Percentiles rank a stretch among this genome's conserved stretches.
Conservation (phyloP, 176 grass and related monocot species). For the Alopecurus myosuroides region DNA sequence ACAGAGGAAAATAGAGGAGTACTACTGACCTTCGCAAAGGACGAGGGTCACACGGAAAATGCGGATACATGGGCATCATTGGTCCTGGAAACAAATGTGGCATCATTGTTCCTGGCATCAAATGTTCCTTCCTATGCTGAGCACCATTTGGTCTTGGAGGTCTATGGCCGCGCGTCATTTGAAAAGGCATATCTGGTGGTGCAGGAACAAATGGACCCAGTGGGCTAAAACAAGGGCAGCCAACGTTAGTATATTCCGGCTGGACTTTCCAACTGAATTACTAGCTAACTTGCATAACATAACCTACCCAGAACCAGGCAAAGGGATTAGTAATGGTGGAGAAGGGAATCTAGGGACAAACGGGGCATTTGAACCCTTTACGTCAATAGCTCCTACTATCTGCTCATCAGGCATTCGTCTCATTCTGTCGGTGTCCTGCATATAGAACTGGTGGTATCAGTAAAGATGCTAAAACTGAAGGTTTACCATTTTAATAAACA, state of each 20-base stretch:
- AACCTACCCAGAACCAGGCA: constrained; percentile 76
- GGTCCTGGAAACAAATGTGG: constrained; percentile 28
- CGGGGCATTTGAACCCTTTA: constrained; percentile 27
- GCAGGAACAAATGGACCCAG: constrained; percentile 86
- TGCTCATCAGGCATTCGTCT: constrained; percentile 38
- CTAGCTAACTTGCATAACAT: not conserved
- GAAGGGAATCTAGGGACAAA: constrained; percentile 33
- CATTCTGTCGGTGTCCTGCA: constrained; percentile 50
- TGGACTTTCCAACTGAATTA: constrained; percentile 18
- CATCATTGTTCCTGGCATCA: constrained; percentile 26
- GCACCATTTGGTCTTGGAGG: constrained; percentile 29
- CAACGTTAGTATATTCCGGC: constrained; percentile 14
- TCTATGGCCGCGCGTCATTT: constrained; percentile 55
- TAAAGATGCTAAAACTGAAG: not conserved
- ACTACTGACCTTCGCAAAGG: constrained; percentile 47
- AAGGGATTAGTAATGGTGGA: constrained; percentile 54
- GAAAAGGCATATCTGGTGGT: constrained; percentile 54
- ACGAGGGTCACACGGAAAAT: constrained; percentile 41
- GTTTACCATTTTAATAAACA: not conserved
- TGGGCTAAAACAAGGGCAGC: constrained; percentile 40
- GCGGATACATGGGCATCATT: constrained; percentile 47
- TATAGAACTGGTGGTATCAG: not conserved
- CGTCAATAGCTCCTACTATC: constrained; percentile 36
- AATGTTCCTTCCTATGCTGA: constrained; percentile 24
- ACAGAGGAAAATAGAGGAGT: not conserved